Conservation (phyloP, 495 filamentous ascomycete genomes). For the Friedmanniomyces endolithicus region DNA sequence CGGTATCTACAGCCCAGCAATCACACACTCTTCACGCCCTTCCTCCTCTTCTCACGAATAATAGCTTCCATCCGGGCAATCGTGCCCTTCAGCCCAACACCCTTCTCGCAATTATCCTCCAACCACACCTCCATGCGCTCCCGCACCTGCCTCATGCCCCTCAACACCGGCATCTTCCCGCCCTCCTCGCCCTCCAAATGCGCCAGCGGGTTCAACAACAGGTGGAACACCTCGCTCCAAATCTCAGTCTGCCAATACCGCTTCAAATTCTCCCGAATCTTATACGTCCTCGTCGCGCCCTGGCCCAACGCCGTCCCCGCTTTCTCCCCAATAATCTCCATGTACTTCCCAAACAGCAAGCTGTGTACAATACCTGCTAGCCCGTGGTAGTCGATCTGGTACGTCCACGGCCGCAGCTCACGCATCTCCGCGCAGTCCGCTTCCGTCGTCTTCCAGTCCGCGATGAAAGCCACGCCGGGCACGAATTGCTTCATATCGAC, state of each 20-base stretch:
- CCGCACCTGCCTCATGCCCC: conserved; percentile 51
- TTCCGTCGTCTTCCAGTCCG: conserved; percentile 77
- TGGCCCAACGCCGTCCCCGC: conserved; percentile 26
- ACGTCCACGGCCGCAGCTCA: conserved; percentile 85
- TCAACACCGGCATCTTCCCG: conserved; percentile 50
- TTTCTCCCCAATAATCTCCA: conserved; percentile 54
- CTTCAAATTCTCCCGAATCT: conserved; percentile 66
- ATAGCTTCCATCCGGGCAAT: conserved; percentile 53
- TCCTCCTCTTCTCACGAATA: conserved; percentile 49
- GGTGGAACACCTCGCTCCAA: conserved; percentile 71
- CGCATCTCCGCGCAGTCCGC: conserved; percentile 91
- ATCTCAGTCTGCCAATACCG: conserved; percentile 91
- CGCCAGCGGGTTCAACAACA: conserved; percentile 68
- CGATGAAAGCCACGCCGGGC: conserved; percentile 72
- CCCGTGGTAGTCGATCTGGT: conserved; percentile 90
- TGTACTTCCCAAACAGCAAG: conserved; percentile 86
- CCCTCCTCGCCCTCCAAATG: conserved; percentile 50
- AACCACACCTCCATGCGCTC: conserved; percentile 80
- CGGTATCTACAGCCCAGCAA: background rate
- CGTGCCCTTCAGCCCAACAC: conserved; percentile 48
- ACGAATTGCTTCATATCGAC: conserved; percentile 85
- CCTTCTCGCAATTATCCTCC: conserved; percentile 68
- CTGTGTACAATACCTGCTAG: conserved; percentile 74
- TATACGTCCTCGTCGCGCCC: conserved; percentile 50
- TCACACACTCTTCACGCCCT: conserved; percentile 1